Conservation (phyloP, 768 basidiomycete species). For the Infundibulicybe gibba region DNA sequence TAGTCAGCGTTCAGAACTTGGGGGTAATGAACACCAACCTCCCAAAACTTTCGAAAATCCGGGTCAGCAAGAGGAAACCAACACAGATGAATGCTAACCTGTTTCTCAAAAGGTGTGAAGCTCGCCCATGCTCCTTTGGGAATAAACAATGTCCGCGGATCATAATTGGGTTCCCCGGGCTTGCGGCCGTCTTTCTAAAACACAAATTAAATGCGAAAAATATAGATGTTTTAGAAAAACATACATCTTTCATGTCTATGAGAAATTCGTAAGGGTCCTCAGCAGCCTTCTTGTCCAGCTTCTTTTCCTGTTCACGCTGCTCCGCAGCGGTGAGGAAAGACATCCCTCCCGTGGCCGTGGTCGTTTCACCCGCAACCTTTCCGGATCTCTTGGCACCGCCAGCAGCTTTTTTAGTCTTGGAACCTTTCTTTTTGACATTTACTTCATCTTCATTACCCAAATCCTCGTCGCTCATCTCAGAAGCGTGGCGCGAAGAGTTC, state of each 20-base stretch:
- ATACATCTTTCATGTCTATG: slow-evolving; percentile 65
- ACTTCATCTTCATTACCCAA: slow-evolving; percentile 40
- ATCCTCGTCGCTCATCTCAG: slow-evolving; percentile 28
- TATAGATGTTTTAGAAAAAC: slow-evolving; percentile 13
- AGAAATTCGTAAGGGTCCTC: slow-evolving; percentile 81
- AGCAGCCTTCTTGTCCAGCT: slow-evolving; percentile 75
- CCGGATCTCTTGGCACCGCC: slow-evolving; percentile 21
- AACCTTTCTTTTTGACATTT: slow-evolving; percentile 27
- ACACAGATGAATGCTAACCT: slow-evolving; percentile 35
- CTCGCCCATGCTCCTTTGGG: slow-evolving; percentile 71
- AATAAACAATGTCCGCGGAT: slow-evolving; percentile 83
- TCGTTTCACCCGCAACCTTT: slow-evolving; percentile 18
- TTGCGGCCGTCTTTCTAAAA: slow-evolving; percentile 73
- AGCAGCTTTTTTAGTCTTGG: slow-evolving; percentile 31
- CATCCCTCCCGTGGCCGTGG: slow-evolving; percentile 12
- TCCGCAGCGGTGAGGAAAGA: slow-evolving; percentile 84
- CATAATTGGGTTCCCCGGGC: slow-evolving; percentile 84
- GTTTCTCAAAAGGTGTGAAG: slow-evolving; percentile 96
- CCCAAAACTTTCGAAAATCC: slow-evolving; percentile 57
- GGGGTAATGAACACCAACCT: slow-evolving; percentile 37
- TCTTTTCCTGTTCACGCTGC: slow-evolving; percentile 67
- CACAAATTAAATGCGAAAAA: slow-evolving; percentile 4
- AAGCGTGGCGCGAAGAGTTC: slow-evolving; percentile 40
- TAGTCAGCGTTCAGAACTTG: slow-evolving; percentile 1
- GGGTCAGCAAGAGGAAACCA: not conserved